phyloP scores from a whole-genome alignment of 1,139 yeast genomes.

The Cylindricascospora bacillispora region DNA sequence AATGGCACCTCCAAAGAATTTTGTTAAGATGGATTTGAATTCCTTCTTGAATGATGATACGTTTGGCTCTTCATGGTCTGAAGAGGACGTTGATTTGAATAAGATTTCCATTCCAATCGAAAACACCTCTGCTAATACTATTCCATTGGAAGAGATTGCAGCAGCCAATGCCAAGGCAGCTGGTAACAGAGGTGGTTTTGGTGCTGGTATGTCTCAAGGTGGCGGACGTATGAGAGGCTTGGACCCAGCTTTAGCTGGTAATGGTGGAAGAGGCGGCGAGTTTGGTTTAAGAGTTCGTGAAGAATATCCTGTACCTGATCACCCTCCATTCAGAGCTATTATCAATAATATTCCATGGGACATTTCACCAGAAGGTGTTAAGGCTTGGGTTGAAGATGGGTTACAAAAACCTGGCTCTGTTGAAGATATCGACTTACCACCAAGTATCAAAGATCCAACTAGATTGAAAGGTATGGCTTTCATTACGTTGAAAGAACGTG shows the following conservation, averaged over 20 bases:
- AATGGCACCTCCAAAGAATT: constrained; percentile 44
- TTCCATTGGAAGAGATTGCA: constrained; percentile 22
- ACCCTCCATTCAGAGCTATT: constrained; percentile 84
- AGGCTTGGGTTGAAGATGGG: constrained; percentile 55
- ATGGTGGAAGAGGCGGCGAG: constrained; percentile 22
- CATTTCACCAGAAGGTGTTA: constrained; percentile 51
- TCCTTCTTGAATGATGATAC: constrained; percentile 42
- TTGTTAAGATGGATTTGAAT: constrained; percentile 42
- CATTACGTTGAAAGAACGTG: constrained; percentile 60
- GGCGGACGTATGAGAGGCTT: constrained; percentile 23
- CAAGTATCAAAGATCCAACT: constrained; percentile 46
- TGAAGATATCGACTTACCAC: constrained; percentile 45
- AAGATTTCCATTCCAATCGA: constrained; percentile 44
- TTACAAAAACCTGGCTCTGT: constrained; percentile 48
- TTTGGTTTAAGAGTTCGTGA: too few species aligned
- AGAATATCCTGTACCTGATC: constrained; percentile 80
- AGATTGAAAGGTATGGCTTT: constrained; percentile 80
- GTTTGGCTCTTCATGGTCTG: constrained; percentile 64
- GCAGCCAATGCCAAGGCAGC: constrained; percentile 10
- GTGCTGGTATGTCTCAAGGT: constrained; percentile 14
- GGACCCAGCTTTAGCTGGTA: constrained; percentile 29
- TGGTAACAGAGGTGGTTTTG: constrained; percentile 12
- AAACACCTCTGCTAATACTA: constrained; percentile 18
- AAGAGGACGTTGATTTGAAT: constrained; percentile 57
- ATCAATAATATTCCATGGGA: constrained; percentile 82